phyloP scores from a whole-genome alignment of 106 monocot species.

The Dioscorea dumetorum region DNA sequence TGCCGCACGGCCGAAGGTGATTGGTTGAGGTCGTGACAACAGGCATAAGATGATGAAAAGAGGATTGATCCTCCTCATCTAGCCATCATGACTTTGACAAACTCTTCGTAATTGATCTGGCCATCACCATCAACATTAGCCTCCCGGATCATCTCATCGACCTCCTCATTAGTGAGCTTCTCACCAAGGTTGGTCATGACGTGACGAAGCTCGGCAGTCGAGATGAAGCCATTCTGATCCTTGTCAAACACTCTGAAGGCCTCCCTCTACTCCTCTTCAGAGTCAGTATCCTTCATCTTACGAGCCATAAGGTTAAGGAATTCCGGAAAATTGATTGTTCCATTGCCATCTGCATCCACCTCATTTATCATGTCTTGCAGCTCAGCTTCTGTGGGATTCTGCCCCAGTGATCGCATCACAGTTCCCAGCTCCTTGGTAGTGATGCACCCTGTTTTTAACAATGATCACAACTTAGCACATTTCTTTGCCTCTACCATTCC shows the following conservation, averaged over 20 bases:
- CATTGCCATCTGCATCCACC: background rate
- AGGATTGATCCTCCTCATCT: background rate
- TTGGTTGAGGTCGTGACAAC: too few species aligned
- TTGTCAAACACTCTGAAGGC: background rate
- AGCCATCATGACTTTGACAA: constrained; percentile 1
- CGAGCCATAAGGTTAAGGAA: background rate
- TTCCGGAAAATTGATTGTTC: background rate
- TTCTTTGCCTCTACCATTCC: too few species aligned
- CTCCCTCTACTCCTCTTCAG: background rate
- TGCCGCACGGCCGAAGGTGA: too few species aligned
- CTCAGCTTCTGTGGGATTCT: background rate
- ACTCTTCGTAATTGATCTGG: background rate
- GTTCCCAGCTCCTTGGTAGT: background rate
- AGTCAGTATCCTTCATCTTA: background rate
- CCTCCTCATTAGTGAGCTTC: constrained; percentile 1
- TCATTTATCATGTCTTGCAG: background rate
- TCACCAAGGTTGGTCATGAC: constrained; percentile 1
- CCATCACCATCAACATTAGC: constrained; percentile 1
- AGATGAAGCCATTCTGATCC: constrained; percentile 1
- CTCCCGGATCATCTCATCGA: background rate
- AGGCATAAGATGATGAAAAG: too few species aligned
- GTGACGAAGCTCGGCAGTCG: background rate
- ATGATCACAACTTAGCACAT: background rate
- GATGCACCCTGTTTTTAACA: background rate
- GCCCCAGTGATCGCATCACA: background rate